Evolutionary conservation across 441 rosid species (phyloP), one percentile per base, ranked within the genome.

Genomic region (Syzygium syzygioides): DNA sequence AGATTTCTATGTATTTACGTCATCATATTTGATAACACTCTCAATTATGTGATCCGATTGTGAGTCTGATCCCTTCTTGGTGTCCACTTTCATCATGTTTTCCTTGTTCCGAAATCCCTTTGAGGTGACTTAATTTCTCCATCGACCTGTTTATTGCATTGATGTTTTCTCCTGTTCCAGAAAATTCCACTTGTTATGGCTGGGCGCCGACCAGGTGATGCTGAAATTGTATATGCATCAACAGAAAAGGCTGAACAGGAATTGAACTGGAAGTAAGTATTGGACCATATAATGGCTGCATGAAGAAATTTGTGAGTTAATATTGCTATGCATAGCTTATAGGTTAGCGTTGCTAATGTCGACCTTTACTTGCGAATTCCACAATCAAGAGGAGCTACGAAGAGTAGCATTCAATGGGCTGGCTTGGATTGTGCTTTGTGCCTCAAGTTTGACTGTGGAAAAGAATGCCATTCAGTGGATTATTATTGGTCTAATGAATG

Each of bases 231-330:
- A 28, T 97, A 94, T 89, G 98, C 99, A 84, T 96, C 99, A 19
- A 98, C 99, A 23, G 92, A 92, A 11, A 96, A 92, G 91, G 99
- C 99, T 89, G 96, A 93, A 88, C 87, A 85, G 0, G 98, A 98
- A 93, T 89, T 98, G 90, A 95, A 94, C 48, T 98, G 99, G 99
- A 98, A 95, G 99, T 98, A 94, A 95, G 98, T 92, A n/a, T 85
- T 23, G 23, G 37, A 55, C n/a, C 64, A 85, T 64, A 55, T 55
- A 9, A 45, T 79, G 32, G n/a, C 26, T 19, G 83, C 83, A 11
- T 76, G 83, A 76, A 76, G 26, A 45, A 76, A 25, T 76, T 66
- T 76, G 83, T 76, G 17, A 41, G 53, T 76, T 76, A 76, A 41
- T 76, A 23, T 53, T 53, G 45, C 37, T 30, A n/a, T n/a, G 60